Base-by-base conservation (phyloP, 2,329 filamentous ascomycete species). In the Epichloe festucae region DNA sequence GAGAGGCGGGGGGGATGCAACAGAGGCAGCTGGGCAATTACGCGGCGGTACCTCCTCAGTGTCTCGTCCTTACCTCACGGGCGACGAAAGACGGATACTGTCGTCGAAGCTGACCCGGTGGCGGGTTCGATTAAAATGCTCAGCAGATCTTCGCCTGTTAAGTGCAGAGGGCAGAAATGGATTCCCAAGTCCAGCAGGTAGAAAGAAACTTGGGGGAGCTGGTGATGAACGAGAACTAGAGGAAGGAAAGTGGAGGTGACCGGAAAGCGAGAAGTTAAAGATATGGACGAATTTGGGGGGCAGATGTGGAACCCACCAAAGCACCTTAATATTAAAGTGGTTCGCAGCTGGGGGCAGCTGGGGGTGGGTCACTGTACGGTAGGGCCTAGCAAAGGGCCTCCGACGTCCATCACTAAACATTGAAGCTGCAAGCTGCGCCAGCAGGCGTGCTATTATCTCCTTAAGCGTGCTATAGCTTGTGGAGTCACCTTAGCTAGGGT, bases 21-120 rank as follows among this genome's bases (percentile, higher is more conserved):
- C 44, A 49, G 23, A 45, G 40, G 48, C 48, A 50, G 48, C 34
- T 23, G 41, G 31, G 31, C 48, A 36, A 43, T 50, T 44, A 44
- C 48, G 48, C 34, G 41, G 40, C 40, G 17, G 31, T 14, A 5
- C 21, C 31, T 31, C 8, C 31, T 31, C 31, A 11, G 31, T 31
- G 31, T 31, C 31, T 31, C 8, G 31, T 11, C 31, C 31, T 11
- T 27, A n/a, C 23, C 27, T 49, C 47, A 15, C 47, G n/a, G 27
- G 27, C 14, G 14, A 15, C 3, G n/a, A 23, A 35, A 21, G 34
- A 21, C n/a, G 31, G 34, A 21, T 10, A 21, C 11, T 36, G 10
- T 46, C 17, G n/a, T 46, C 45, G 27, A 46, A 8, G 8, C 11
- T 19, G 45, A 21, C 15, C 31, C n/a, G 8, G 45, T 46, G 45